Percentiles rank a stretch among this genome's conserved stretches.
phyloP scores from a whole-genome alignment of 2,329 filamentous ascomycete species.

The Fusarium pseudonygamai region DNA sequence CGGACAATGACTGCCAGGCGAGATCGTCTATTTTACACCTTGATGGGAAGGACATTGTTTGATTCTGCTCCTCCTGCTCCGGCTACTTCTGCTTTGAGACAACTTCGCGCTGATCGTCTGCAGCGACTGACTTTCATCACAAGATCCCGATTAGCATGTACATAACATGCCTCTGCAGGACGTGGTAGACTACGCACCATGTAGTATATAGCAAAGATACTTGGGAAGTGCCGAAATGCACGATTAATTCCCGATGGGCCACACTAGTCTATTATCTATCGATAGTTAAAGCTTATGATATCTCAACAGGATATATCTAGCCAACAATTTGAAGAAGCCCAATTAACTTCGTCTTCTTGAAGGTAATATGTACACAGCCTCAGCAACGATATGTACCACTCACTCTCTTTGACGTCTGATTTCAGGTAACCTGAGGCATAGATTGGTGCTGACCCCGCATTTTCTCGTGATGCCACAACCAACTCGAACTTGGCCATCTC shows the following conservation, averaged over 20 bases:
- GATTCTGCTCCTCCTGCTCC: fast-evolving
- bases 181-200: too few relatives aligned
- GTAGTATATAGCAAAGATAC: too few relatives aligned
- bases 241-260: background rate
- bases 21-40: background rate
- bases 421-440: background rate
- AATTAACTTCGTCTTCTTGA: too few relatives aligned
- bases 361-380: too few relatives aligned
- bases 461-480: background rate
- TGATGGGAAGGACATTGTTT: background rate
- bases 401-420: background rate
- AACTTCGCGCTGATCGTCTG: background rate
- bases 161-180: too few relatives aligned
- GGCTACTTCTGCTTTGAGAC: background rate
- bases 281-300: too few relatives aligned
- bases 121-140: background rate
- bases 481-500: background rate
- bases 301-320: too few relatives aligned
- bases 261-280: too few relatives aligned
- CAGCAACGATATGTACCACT: fast-evolving
- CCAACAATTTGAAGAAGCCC: too few relatives aligned
- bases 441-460: background rate
- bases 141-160: background rate
- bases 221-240: background rate
- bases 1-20: background rate